Percentiles rank a stretch among this genome's conserved stretches.
Evolutionary conservation across 2,329 filamentous ascomycete species (phyloP).

Genomic region (Fusarium sp.): DNA sequence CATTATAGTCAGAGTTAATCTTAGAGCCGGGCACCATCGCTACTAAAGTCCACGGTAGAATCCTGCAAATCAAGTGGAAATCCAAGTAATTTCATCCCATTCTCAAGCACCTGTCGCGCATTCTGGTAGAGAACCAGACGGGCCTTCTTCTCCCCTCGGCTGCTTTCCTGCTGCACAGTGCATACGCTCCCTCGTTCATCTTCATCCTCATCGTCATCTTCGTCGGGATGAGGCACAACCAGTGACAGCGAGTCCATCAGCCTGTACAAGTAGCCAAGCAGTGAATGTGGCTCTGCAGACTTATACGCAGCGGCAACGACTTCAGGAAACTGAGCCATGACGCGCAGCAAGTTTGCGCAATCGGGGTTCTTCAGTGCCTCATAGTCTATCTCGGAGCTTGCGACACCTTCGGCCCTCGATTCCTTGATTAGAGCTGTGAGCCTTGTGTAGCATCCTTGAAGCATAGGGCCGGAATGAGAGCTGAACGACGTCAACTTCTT

Average conservation of each 20-base stretch:
- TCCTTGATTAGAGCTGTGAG: conserved; percentile 1
- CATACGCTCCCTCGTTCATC: background rate
- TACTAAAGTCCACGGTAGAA: background rate
- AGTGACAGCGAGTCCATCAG: conserved; percentile 6
- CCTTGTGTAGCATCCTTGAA: background rate
- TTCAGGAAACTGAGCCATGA: conserved; percentile 73
- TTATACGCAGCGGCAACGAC: conserved; percentile 71
- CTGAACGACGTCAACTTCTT: conserved; percentile 9
- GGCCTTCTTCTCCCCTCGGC: conserved; percentile 1
- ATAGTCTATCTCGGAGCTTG: background rate
- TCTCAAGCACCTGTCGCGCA: conserved; percentile 17
- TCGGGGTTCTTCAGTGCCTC: background rate
- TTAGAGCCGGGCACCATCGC: background rate
- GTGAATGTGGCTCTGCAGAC: conserved; percentile 73
- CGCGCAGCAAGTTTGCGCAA: conserved; percentile 59
- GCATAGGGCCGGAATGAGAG: background rate
- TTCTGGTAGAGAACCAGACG: conserved; percentile 15
- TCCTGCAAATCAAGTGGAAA: conserved; percentile 16
- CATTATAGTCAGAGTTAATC: background rate
- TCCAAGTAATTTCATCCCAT: conserved; percentile 23
- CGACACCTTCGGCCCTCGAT: background rate
- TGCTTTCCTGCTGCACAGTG: background rate
- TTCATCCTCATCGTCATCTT: background rate
- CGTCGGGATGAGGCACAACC: background rate
- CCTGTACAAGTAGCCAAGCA: conserved; percentile 68